Evolutionary conservation across 306 rosid species (phyloP).

Genomic region (Lupinus albus): DNA sequence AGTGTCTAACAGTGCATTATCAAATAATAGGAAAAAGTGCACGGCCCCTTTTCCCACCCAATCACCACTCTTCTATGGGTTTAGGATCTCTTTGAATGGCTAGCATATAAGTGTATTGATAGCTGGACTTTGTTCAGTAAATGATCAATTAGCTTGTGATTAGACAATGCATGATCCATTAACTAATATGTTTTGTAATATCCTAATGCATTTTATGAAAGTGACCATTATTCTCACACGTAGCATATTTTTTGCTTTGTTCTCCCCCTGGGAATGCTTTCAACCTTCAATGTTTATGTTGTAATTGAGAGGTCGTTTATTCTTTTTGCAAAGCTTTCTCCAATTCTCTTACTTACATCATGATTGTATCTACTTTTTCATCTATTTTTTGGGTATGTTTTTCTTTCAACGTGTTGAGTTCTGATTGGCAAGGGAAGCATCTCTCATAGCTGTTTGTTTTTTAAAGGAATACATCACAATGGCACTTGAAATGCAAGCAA

Average conservation of each 20-base stretch:
- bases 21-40: conserved; percentile 4
- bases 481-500: background rate
- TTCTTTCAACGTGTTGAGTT: background rate
- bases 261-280: conserved; percentile 5
- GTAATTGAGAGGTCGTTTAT: background rate
- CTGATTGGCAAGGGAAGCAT: conserved; percentile 20
- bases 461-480: conserved; percentile 17
- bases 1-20: too few relatives aligned
- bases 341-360: conserved; percentile 5
- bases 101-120: background rate
- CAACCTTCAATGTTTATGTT: too few relatives aligned
- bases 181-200: conserved; percentile 28
- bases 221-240: background rate
- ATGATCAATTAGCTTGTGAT: background rate
- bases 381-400: background rate
- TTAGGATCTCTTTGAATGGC: conserved; percentile 19
- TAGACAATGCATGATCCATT: conserved; percentile 29
- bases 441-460: background rate
- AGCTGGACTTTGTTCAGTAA: conserved; percentile 1
- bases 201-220: background rate
- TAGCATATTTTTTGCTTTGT: conserved; percentile 11
- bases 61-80: background rate
- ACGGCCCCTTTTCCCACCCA: background rate
- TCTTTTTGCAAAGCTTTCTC: conserved; percentile 14
- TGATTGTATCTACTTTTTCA: background rate